A percentile compares a stretch with the other conserved stretches of the same genome.
phyloP scores from a whole-genome alignment of 129 eudicot genomes.

The Erigeron canadensis region DNA sequence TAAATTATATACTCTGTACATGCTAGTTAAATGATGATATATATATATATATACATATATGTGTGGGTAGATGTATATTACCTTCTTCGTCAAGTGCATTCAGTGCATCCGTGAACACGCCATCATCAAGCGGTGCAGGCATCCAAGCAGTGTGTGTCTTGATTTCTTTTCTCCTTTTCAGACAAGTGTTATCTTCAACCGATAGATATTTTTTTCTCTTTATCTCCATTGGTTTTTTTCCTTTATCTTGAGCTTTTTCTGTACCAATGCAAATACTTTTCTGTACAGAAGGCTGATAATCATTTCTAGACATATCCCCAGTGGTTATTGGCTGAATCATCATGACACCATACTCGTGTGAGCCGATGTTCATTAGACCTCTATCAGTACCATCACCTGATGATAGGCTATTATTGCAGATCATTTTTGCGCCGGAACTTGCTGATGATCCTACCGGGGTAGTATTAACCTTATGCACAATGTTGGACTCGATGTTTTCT shows the following conservation, averaged over 20 bases:
- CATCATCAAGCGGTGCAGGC: background rate
- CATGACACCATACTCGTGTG: conserved; percentile 18
- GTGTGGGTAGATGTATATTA: conserved; percentile 15
- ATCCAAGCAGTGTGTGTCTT: conserved; percentile 23
- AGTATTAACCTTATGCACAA: background rate
- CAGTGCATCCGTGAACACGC: conserved; percentile 6
- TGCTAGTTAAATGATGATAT: too few species aligned
- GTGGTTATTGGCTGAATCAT: background rate
- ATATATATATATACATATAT: background rate
- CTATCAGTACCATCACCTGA: conserved; percentile 7
- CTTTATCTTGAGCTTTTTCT: conserved; percentile 1
- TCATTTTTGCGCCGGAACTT: background rate
- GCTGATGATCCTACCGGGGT: background rate
- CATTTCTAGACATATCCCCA: conserved; percentile 14
- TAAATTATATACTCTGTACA: too few species aligned
- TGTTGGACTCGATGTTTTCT: background rate
- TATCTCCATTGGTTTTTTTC: conserved; percentile 20
- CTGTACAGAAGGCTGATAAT: background rate
- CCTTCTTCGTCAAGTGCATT: conserved; percentile 13
- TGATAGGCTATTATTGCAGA: background rate
- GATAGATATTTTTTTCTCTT: conserved; percentile 13
- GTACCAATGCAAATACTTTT: background rate
- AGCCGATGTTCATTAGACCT: conserved; percentile 3
- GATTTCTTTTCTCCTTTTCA: background rate
- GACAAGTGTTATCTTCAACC: conserved; percentile 1